Percentiles rank a stretch among this genome's conserved stretches.
These are phyloP conservation scores for Acacia concinna DNA, from an alignment of 331 rosid genomes.

Conservation along the genomic window DNA sequence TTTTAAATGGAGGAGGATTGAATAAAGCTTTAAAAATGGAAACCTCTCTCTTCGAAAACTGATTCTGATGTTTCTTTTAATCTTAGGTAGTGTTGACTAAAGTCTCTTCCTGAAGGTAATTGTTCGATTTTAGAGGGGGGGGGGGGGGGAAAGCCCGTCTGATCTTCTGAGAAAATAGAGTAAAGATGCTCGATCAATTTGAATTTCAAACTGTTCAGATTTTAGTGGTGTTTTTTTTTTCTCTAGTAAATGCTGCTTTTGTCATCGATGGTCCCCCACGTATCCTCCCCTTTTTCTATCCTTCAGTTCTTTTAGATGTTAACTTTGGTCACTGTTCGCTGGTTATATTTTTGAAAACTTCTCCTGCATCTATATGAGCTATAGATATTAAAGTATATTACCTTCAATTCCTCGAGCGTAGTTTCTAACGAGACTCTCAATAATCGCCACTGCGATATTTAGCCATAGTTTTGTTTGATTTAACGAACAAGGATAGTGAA, in stretches of 20 bases:
- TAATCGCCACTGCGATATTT: background rate
- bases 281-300: conserved; percentile 16
- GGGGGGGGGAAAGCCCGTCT: background rate
- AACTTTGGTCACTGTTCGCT: background rate
- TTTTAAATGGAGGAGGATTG: conserved; percentile 3
- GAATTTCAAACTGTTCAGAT: background rate
- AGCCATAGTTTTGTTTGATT: background rate
- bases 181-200: background rate
- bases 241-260: conserved; percentile 12
- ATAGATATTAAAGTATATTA: background rate
- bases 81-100: background rate
- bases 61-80: background rate
- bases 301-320: conserved; percentile 4
- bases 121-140: background rate
- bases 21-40: conserved; percentile 9
- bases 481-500: background rate
- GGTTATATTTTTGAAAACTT: background rate
- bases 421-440: background rate
- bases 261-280: conserved; percentile 35
- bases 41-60: background rate
- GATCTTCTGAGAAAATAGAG: background rate
- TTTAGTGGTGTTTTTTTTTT: background rate
- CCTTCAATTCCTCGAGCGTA: conserved; percentile 12
- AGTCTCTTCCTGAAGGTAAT: background rate
- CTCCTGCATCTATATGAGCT: background rate